Base-by-base conservation (phyloP, 352 stramenopile genomes). In the Pythium diclinum region DNA sequence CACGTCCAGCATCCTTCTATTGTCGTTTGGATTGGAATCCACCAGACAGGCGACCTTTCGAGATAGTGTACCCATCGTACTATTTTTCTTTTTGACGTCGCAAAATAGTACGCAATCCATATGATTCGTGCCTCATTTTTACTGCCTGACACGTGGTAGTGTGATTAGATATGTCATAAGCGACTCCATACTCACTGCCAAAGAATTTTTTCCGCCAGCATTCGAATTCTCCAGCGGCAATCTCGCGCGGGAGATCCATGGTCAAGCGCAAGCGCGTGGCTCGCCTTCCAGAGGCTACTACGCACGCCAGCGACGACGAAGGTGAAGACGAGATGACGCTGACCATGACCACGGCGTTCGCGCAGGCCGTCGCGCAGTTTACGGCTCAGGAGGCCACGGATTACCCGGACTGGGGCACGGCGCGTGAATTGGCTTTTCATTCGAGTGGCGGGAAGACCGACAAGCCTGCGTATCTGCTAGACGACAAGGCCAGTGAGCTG, bases 1-100 rank as follows among this genome's bases (percentile, higher is more conserved):
- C 7, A 75, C 68, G 36, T 85, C 75, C 6, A 83, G 56, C 78
- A 87, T 87, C 44, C 5, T 16, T 46, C 38, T 46, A 1, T 11
- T 46, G 17, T 51, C 6, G 19, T 8, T 23, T n/a, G n/a, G n/a
- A 8, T 23, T 16, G 16, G 40, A 47, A 47, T 47, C 40, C 40
- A n/a, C 38, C 14, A n/a, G 42, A 3, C 1, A 11, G 21, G n/a
- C 8, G 44, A 51, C 44, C 44, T 51, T 51, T 51, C 44, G 13
- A 30, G 44, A 30, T 51, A n/a, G 44, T 51, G 44, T 51, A 51
- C 44, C 44, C 44, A 51, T 51, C 19, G n/a, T 28, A 51, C n/a
- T 23, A 49, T 51, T 25, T 10, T 51, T 4, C 7, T 9, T 11
- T 3, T 6, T 11, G 6, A n/a, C 7, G 7, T 51, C 44, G 14